phyloP scores from a whole-genome alignment of 2,329 filamentous ascomycete species.

The Botryotinia calthae region DNA sequence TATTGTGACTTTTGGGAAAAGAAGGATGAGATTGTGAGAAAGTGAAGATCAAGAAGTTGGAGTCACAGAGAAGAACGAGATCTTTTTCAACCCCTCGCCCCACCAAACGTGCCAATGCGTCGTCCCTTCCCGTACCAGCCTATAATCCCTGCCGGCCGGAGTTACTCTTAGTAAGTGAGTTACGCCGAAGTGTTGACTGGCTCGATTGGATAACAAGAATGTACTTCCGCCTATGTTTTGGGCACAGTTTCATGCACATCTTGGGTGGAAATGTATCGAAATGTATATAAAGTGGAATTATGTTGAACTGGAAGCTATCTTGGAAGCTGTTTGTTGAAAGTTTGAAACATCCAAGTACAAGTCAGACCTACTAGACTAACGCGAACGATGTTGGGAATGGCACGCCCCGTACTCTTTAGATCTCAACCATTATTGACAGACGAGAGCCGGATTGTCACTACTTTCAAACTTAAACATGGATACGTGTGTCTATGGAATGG shows the following conservation, averaged over 20 bases:
- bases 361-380: neutral
- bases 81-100: conserved; percentile 22
- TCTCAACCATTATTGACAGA: neutral
- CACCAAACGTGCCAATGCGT: conserved; percentile 21
- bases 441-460: neutral
- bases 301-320: neutral
- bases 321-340: conserved; percentile 1
- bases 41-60: conserved; percentile 13
- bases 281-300: neutral
- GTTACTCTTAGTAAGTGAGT: conserved; percentile 13
- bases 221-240: neutral
- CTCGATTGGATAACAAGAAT: neutral
- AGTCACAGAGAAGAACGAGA: conserved; percentile 18
- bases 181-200: conserved; percentile 9
- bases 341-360: conserved; percentile 4
- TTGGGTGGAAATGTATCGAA: neutral
- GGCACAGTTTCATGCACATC: neutral
- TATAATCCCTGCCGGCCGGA: conserved; percentile 12
- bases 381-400: neutral
- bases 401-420: neutral
- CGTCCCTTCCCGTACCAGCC: conserved; percentile 13
- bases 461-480: neutral
- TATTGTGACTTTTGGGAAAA: conserved; percentile 2
- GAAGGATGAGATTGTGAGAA: neutral
- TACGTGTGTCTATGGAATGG: neutral